These are phyloP conservation scores for Cyberlindnera mrakii DNA, from an alignment of 805 yeast genomes.

Conservation along the genomic window DNA sequence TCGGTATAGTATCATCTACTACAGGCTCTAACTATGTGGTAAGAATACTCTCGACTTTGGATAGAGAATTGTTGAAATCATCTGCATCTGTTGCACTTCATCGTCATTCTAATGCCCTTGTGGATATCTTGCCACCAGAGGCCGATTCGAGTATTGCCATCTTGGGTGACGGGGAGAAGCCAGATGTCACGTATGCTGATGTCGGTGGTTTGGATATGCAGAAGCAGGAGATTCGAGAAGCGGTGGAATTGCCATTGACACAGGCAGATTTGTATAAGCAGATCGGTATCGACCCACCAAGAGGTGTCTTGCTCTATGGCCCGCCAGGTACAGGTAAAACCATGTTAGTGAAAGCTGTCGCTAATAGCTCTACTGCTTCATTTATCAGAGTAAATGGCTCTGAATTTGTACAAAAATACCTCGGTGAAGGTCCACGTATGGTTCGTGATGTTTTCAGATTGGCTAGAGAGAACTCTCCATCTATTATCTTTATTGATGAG, in stretches of 20 bases:
- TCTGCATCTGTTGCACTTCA: slow-evolving; percentile 95
- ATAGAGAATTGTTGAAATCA: slow-evolving; percentile 89
- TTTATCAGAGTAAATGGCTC: slow-evolving; percentile 97
- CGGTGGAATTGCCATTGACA: slow-evolving; percentile 92
- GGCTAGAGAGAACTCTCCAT: slow-evolving; percentile 96
- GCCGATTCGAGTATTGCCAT: slow-evolving; percentile 96
- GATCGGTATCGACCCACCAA: slow-evolving; percentile 98
- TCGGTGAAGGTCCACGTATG: slow-evolving; percentile 99
- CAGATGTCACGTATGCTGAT: slow-evolving; percentile 90
- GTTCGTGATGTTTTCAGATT: slow-evolving; percentile 96
- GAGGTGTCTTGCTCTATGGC: slow-evolving; percentile 96
- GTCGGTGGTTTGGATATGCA: slow-evolving; percentile 99
- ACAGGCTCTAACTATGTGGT: slow-evolving; percentile 98
- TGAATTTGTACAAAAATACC: slow-evolving; percentile 94
- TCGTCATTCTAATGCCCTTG: slow-evolving; percentile 96
- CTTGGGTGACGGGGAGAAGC: slow-evolving; percentile 89
- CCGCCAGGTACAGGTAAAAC: slow-evolving; percentile 99
- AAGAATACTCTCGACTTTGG: slow-evolving; percentile 87
- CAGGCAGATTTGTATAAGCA: slow-evolving; percentile 95
- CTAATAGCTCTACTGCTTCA: slow-evolving; percentile 91
- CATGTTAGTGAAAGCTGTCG: slow-evolving; percentile 98
- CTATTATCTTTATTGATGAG: slow-evolving; percentile 96
- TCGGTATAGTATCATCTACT: slow-evolving; percentile 95
- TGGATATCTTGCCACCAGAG: slow-evolving; percentile 96
- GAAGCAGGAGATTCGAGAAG: slow-evolving; percentile 97